These are phyloP conservation scores for Oleoguttula mirabilis DNA, from an alignment of 495 filamentous ascomycete genomes.

Conservation along the genomic window DNA sequence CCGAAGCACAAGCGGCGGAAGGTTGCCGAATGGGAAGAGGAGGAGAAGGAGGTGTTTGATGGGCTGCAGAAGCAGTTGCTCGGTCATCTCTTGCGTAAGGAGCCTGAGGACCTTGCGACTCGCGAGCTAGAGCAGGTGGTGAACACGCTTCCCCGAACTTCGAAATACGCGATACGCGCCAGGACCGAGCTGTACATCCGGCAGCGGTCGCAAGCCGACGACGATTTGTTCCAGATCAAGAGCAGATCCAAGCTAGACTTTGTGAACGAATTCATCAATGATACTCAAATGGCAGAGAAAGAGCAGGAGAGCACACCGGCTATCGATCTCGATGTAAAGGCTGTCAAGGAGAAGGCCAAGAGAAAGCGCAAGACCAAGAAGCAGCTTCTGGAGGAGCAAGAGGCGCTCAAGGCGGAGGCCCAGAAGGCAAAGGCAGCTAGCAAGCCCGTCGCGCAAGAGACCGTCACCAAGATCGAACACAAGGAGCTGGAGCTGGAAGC, in stretches of 20 bases:
- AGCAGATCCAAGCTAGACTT: constrained; percentile 20
- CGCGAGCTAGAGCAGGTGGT: constrained; percentile 32
- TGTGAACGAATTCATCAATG: constrained; percentile 30
- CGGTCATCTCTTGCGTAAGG: constrained; percentile 32
- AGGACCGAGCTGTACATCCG: constrained; percentile 47
- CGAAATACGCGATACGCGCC: constrained; percentile 61
- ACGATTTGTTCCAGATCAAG: constrained; percentile 58
- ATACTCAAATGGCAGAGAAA: constrained; percentile 29
- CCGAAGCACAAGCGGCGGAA: constrained; percentile 28
- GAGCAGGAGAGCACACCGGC: constrained; percentile 26
- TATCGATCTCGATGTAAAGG: constrained; percentile 33
- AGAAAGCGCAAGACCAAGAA: constrained; percentile 61
- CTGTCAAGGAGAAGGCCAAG: constrained; percentile 26
- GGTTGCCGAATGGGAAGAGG: constrained; percentile 24
- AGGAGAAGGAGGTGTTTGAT: constrained; percentile 31
- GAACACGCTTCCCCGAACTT: constrained; percentile 32
- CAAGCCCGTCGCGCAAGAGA: constrained; percentile 12
- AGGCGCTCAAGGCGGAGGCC: constrained; percentile 41
- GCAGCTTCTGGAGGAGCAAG: constrained; percentile 55
- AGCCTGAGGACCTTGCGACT: constrained; percentile 33
- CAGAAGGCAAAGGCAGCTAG: constrained; percentile 27
- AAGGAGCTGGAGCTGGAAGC: constrained; percentile 25
- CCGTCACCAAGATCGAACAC: constrained; percentile 14
- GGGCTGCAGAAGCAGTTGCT: constrained; percentile 24
- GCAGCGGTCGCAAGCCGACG: constrained; percentile 65